Evolutionary conservation across 2,329 filamentous ascomycete species (phyloP).

Genomic region (Xylaria sp.): DNA sequence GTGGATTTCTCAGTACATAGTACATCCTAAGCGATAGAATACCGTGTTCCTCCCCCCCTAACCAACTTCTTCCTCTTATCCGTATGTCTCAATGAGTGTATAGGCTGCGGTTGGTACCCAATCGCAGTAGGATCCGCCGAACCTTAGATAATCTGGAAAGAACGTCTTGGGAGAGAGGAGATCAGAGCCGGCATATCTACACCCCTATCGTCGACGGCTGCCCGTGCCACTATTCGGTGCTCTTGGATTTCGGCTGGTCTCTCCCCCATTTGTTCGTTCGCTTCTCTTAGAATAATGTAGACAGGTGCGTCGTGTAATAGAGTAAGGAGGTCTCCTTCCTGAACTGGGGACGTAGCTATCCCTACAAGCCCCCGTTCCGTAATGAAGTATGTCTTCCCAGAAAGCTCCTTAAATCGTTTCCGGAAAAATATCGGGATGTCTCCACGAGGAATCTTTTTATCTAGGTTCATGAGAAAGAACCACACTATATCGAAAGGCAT

Average conservation of each 20-base stretch:
- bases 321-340: not conserved
- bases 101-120: too few species aligned
- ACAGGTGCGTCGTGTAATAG: not conserved
- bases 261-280: not conserved
- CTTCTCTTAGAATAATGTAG: conserved; percentile 1
- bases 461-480: too few species aligned
- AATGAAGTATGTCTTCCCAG: conserved; percentile 2
- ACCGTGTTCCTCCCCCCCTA: too few species aligned
- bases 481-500: too few species aligned
- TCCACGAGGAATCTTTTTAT: not conserved
- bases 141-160: not conserved
- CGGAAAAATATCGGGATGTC: too few species aligned
- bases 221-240: conserved; percentile 13
- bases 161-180: not conserved
- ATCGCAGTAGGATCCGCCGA: too few species aligned
- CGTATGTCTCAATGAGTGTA: too few species aligned
- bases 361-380: conserved; percentile 1
- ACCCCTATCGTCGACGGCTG: not conserved
- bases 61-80: too few species aligned
- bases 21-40: too few species aligned
- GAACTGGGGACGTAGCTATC: not conserved
- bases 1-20: too few species aligned
- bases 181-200: not conserved
- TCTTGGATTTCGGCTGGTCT: not conserved
- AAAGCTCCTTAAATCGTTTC: not conserved